phyloP scores from a whole-genome alignment of 768 basidiomycete genomes.

The Suillus discolor region DNA sequence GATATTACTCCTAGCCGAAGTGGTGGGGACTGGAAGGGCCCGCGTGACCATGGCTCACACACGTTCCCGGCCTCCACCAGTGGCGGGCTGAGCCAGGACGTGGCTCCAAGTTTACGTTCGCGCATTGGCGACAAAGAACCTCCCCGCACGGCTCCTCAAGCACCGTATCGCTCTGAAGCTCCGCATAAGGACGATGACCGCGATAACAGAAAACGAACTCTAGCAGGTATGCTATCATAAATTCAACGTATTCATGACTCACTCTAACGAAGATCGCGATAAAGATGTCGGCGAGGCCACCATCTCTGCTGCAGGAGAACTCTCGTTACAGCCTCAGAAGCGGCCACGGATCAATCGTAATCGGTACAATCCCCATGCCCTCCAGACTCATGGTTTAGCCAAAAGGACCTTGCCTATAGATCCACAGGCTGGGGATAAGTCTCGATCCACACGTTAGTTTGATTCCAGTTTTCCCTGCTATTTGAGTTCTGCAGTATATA shows the following conservation, averaged over 20 bases:
- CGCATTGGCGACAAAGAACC: conserved; percentile 66
- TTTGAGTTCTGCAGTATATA: conserved; percentile 18
- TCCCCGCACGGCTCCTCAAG: conserved; percentile 41
- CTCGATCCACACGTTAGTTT: conserved; percentile 31
- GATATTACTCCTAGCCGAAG: conserved; percentile 40
- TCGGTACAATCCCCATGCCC: conserved; percentile 43
- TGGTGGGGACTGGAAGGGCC: conserved; percentile 54
- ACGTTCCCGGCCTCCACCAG: conserved; percentile 22
- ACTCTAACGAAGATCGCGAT: conserved; percentile 56
- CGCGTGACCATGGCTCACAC: conserved; percentile 35
- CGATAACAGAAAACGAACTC: conserved; percentile 68
- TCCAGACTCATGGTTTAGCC: conserved; percentile 47
- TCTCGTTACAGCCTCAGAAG: conserved; percentile 50
- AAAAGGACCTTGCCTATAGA: conserved; percentile 66
- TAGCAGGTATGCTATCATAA: conserved; percentile 55
- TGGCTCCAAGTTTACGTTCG: conserved; percentile 47
- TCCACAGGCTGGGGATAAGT: conserved; percentile 60
- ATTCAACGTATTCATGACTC: conserved; percentile 13
- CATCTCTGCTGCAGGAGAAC: conserved; percentile 39
- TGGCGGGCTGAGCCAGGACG: conserved; percentile 23
- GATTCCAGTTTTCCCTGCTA: neutral
- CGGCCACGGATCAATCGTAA: conserved; percentile 61
- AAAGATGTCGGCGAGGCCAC: conserved; percentile 49
- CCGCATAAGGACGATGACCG: conserved; percentile 63
- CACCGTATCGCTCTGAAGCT: conserved; percentile 47